Conservation (phyloP, 2,329 filamentous ascomycete species). For the Colletotrichum sp. region DNA sequence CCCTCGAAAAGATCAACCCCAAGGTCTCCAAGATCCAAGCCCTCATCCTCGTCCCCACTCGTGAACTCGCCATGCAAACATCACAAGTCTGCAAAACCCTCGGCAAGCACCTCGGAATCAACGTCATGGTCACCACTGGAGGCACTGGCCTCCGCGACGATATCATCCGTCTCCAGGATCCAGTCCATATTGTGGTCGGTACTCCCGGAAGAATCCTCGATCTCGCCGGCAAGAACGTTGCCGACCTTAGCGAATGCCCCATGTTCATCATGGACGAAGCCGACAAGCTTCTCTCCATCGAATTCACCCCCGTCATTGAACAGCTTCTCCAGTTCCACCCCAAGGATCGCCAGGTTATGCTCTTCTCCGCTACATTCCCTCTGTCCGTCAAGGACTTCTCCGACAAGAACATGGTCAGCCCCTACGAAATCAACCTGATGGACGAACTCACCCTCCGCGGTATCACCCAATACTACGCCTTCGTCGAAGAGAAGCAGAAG, state of each 20-base stretch:
- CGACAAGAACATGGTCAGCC: constrained; percentile 95
- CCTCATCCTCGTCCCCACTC: constrained; percentile 92
- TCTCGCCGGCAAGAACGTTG: constrained; percentile 93
- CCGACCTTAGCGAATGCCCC: constrained; percentile 92
- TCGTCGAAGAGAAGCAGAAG: constrained; percentile 99
- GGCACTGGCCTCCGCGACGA: constrained; percentile 95
- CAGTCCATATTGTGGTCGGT: constrained; percentile 97
- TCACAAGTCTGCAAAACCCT: constrained; percentile 99
- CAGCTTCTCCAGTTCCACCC: constrained; percentile 94
- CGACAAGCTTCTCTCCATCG: constrained; percentile 94
- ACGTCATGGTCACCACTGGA: constrained; percentile 99
- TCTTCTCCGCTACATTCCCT: constrained; percentile 98
- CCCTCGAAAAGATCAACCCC: constrained; percentile 93
- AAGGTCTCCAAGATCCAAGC: constrained; percentile 97
- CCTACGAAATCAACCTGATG: constrained; percentile 99
- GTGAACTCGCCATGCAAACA: constrained; percentile 96
- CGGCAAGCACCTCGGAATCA: constrained; percentile 95
- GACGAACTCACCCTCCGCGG: constrained; percentile 96
- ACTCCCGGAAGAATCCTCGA: constrained; percentile 97
- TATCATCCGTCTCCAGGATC: constrained; percentile 91
- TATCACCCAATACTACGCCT: constrained; percentile 99
- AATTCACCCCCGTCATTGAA: constrained; percentile 98
- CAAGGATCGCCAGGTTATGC: constrained; percentile 98
- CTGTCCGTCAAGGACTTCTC: constrained; percentile 97
- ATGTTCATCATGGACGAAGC: constrained; percentile 99